phyloP scores from a whole-genome alignment of 2,329 filamentous ascomycete genomes.

The Xylariaceae sp. region DNA sequence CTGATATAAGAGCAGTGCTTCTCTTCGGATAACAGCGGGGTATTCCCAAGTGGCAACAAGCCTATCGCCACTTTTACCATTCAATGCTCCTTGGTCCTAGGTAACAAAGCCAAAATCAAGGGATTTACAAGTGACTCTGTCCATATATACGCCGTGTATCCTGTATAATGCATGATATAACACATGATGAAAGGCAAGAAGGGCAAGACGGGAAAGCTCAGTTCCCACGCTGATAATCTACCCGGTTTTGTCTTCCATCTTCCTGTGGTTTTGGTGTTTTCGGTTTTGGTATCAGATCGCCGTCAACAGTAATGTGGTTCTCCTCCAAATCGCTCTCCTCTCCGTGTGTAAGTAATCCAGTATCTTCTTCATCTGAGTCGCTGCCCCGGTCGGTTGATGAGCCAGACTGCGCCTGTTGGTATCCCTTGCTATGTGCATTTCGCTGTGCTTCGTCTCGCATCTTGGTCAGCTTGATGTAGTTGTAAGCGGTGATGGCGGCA shows the following conservation, averaged over 20 bases:
- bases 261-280: conserved; percentile 33
- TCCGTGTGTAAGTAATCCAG: conserved; percentile 51
- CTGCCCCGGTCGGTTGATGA: conserved; percentile 47
- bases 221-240: conserved; percentile 34
- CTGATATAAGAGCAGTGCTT: no score
- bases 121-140: conserved; percentile 23
- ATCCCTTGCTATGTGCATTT: conserved; percentile 52
- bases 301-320: conserved; percentile 48
- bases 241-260: conserved; percentile 29
- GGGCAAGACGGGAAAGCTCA: conserved; percentile 22
- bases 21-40: neutral
- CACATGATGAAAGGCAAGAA: conserved; percentile 25
- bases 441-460: conserved; percentile 79
- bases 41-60: neutral
- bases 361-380: conserved; percentile 51
- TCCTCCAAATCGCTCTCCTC: conserved; percentile 45
- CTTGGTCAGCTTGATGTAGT: conserved; percentile 89
- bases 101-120: neutral
- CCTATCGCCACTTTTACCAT: neutral
- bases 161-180: conserved; percentile 20
- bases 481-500: conserved; percentile 84
- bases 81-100: conserved; percentile 1
- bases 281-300: conserved; percentile 47
- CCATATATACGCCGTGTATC: conserved; percentile 18
- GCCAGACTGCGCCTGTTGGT: conserved; percentile 40